These are phyloP conservation scores for Syzygium oleosum DNA, from an alignment of 345 rosid species.

Conservation along the genomic window DNA sequence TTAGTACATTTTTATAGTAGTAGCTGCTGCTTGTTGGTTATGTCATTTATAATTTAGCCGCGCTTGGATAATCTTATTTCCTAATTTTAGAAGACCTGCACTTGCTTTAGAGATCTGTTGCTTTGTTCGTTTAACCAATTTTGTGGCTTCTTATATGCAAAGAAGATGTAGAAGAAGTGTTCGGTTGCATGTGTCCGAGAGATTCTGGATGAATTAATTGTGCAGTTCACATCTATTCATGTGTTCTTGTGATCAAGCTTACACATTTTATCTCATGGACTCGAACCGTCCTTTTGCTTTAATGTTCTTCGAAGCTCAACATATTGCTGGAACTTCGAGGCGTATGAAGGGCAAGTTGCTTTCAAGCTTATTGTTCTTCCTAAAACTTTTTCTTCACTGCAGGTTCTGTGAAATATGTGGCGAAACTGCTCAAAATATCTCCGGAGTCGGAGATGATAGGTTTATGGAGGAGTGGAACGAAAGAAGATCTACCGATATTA, in stretches of 20 bases:
- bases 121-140: background rate
- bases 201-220: background rate
- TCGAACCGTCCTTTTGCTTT: background rate
- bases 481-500: constrained; percentile 10
- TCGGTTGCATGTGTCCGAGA: background rate
- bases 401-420: constrained; percentile 76
- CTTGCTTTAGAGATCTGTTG: background rate
- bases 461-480: constrained; percentile 46
- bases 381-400: constrained; percentile 4
- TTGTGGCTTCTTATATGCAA: background rate
- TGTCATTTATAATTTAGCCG: background rate
- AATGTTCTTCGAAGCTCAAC: background rate
- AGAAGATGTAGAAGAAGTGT: background rate
- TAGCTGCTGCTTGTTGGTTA: background rate
- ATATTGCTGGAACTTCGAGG: background rate
- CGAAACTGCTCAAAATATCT: constrained; percentile 37
- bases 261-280: background rate
- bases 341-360: background rate
- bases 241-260: background rate
- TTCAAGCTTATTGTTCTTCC: background rate
- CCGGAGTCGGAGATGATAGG: constrained; percentile 32
- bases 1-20: background rate
- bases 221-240: background rate
- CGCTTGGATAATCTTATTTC: background rate
- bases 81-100: background rate